Evolutionary conservation across 2,329 filamentous ascomycete genomes (phyloP), one percentile per base, ranked within the genome.

Genomic region (Trichophyton simii): DNA sequence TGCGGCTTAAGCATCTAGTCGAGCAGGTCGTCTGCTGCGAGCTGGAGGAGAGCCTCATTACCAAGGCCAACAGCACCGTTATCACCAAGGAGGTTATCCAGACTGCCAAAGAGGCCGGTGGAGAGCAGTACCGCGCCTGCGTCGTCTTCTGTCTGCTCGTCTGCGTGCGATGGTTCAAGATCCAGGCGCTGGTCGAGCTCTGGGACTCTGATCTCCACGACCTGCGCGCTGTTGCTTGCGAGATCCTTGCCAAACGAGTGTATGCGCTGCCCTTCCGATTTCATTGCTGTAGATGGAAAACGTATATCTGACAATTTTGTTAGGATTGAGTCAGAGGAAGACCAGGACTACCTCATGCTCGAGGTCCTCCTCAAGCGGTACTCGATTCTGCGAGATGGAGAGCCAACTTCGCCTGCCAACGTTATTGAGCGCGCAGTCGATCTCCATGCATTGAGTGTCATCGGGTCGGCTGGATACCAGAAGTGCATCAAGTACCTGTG

Each of bases 381-480:
- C 76, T 90, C 90, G 1, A 87, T 92, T 67, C 72, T 95, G 6
- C 74, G 88, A 46, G 82, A 92, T 65, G 85, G 84, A 48, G 79
- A 87, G 65, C 79, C 87, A 48, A 91, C 89, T 0, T 77, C 81
- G 1, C 88, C 92, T 0, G 82, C 87, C 65, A 99, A 97, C 70
- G 94, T 89, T 22, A 86, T 99, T 63, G 94, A 99, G 73, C 89
- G 90, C 69, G 89, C 94, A 0, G 91, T 97, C 41, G 94, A 99
- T 69, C 77, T 97, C 28, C 94, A 99, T 72, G 90, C 92, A 0
- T 79, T 97, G 54, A 81, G 83, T 13, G 85, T 99, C 57, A 97
- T 97, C 64, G 90, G 90, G 1, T 92, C 88, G 0, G 91, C 89
- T 0, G 92, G 94, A 28, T 99, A 97, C 73, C 94, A 97, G 68